Evolutionary conservation across 164 flowering plant species (phyloP).

Genomic region (Buxus sempervirens): DNA sequence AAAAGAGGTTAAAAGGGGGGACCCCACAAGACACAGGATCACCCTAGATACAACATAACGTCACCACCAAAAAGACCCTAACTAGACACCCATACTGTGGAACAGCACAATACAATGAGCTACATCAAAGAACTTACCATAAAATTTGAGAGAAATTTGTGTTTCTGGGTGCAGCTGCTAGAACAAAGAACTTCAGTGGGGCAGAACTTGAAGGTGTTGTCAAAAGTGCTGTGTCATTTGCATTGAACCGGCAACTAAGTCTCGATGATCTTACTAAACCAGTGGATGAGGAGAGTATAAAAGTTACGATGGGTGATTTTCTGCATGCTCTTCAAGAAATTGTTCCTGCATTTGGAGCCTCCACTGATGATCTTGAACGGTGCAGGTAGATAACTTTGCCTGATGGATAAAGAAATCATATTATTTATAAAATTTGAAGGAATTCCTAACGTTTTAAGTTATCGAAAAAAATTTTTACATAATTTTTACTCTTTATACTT

Average conservation of each 20-base stretch:
- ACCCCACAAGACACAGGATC: no score
- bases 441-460: no score
- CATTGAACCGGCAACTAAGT: conserved; percentile 82
- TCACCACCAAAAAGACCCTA: no score
- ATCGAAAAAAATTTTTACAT: no score
- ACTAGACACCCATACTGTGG: no score
- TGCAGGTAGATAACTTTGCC: conserved; percentile 56
- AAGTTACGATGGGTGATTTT: conserved; percentile 94
- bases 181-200: conserved; percentile 96
- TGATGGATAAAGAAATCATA: no score
- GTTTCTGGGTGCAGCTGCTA: conserved; percentile 65
- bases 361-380: conserved; percentile 86
- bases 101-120: no score
- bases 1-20: no score
- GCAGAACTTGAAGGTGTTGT: conserved; percentile 99
- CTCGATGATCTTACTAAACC: conserved; percentile 92
- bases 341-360: conserved; percentile 96
- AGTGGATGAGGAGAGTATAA: conserved; percentile 90
- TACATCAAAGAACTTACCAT: not conserved
- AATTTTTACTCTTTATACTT: no score
- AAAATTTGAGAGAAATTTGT: not conserved
- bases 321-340: conserved; percentile 77
- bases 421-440: no score
- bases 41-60: no score
- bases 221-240: conserved; percentile 97